Evolutionary conservation across 768 basidiomycete species (phyloP).

Genomic region (Macrocybe gigantea): DNA sequence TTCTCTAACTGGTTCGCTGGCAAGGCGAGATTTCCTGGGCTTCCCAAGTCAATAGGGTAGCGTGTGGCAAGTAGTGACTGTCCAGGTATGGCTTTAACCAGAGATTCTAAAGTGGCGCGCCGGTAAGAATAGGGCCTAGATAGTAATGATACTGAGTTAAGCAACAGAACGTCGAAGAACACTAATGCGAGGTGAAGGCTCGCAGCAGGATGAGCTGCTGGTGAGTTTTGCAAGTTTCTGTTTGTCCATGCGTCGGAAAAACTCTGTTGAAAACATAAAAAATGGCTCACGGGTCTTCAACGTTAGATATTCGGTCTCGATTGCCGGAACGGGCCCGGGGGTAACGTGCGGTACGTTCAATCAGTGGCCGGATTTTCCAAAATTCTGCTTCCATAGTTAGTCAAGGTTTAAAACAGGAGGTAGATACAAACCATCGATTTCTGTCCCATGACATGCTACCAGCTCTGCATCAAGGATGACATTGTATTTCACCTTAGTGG

Average conservation of each 20-base stretch:
- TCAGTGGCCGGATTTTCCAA: constrained; percentile 62
- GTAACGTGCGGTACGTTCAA: constrained; percentile 55
- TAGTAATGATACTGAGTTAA: constrained; percentile 58
- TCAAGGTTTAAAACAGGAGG: not conserved
- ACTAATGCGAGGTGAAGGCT: constrained; percentile 67
- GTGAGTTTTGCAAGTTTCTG: constrained; percentile 27
- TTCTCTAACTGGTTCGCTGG: constrained; percentile 19
- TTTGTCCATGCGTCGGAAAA: constrained; percentile 2
- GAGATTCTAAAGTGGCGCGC: constrained; percentile 52
- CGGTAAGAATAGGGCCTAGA: constrained; percentile 52
- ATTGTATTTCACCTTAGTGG: constrained; percentile 26
- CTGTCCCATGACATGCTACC: constrained; percentile 69
- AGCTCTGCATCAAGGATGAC: constrained; percentile 81
- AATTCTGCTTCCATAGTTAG: constrained; percentile 48
- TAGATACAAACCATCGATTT: constrained; percentile 60
- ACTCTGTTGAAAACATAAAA: constrained; percentile 8
- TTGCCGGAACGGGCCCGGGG: constrained; percentile 25
- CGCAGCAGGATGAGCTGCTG: constrained; percentile 18
- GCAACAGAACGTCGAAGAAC: constrained; percentile 81
- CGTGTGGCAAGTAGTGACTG: constrained; percentile 61
- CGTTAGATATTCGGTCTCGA: constrained; percentile 1
- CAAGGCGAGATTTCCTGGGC: constrained; percentile 9
- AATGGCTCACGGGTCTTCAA: constrained; percentile 8
- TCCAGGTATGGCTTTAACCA: constrained; percentile 50
- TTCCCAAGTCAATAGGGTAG: constrained; percentile 35